A percentile compares a stretch with the other conserved stretches of the same genome.
Evolutionary conservation across 164 flowering plant genomes (phyloP).

Genomic region (Macadamia tetraphylla): DNA sequence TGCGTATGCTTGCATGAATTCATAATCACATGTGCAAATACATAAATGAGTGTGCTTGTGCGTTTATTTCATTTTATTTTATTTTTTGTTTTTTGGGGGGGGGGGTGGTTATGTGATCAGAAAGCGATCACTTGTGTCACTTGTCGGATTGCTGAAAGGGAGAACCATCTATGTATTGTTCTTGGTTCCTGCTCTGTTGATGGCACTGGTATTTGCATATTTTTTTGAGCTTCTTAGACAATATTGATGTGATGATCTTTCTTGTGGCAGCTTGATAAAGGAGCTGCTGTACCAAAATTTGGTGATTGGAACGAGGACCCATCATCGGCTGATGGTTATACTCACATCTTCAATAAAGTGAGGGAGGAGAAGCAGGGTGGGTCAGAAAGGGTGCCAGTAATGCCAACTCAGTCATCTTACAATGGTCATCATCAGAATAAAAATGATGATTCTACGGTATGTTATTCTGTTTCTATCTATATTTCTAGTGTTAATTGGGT

Average conservation of each 20-base stretch:
- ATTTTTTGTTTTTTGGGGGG: too few species aligned
- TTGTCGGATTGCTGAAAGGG: too few species aligned
- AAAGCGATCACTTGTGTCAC: too few species aligned
- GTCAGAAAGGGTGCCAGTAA: conserved; percentile 20
- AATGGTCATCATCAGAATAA: conserved; percentile 6
- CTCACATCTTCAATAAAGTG: conserved; percentile 72
- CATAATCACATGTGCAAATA: background rate
- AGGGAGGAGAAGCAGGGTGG: conserved; percentile 62
- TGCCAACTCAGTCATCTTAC: conserved; percentile 18
- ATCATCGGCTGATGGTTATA: conserved; percentile 69
- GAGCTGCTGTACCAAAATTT: conserved; percentile 76
- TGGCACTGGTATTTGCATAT: background rate
- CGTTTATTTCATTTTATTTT: too few species aligned
- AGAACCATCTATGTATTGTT: too few species aligned
- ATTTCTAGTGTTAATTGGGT: background rate
- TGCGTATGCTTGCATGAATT: too few species aligned
- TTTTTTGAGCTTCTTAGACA: background rate
- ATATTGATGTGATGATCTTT: background rate
- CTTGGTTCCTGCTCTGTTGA: background rate
- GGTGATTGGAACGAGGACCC: conserved; percentile 90
- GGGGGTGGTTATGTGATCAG: too few species aligned
- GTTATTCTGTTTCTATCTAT: background rate
- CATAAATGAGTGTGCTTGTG: background rate
- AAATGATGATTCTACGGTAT: conserved; percentile 25
- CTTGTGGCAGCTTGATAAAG: conserved; percentile 50